Percentiles rank a stretch among this genome's conserved stretches.
Conservation (phyloP, 371 early-diverging fungal species). For the Apophysomyces ossiformis region DNA sequence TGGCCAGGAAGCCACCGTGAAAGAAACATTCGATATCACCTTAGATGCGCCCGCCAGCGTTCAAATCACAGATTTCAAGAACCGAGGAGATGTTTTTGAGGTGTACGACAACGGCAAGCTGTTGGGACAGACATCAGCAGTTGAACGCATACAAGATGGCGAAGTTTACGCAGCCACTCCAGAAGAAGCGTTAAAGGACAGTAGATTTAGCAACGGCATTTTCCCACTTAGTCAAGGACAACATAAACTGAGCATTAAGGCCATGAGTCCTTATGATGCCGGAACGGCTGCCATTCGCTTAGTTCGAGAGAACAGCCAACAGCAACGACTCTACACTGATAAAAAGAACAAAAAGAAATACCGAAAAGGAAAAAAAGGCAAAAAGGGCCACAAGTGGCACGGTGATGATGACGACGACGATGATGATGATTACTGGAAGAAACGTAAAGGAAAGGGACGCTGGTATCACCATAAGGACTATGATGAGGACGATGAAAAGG, state of each 20-base stretch:
- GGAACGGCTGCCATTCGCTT: constrained; percentile 10
- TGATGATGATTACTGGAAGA: not conserved
- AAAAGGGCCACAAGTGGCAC: not conserved
- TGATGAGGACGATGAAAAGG: not conserved
- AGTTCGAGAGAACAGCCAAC: not conserved
- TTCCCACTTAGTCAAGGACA: constrained; percentile 6
- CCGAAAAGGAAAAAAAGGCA: not conserved
- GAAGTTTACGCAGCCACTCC: constrained; percentile 4
- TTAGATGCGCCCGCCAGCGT: constrained; percentile 34
- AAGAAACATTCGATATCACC: constrained; percentile 38
- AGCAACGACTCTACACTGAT: not conserved
- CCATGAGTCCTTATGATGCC: constrained; percentile 6
- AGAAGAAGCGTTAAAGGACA: constrained; percentile 9
- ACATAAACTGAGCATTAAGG: constrained; percentile 7
- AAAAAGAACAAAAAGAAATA: not conserved
- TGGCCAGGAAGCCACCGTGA: constrained; percentile 33
- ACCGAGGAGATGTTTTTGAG: constrained; percentile 13
- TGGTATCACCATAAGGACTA: not conserved
- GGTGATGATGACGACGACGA: not conserved
- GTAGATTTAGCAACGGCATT: constrained; percentile 1
- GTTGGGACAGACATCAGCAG: constrained; percentile 8
- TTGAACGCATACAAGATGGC: constrained; percentile 1
- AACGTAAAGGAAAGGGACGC: not conserved
- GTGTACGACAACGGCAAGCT: constrained; percentile 10
- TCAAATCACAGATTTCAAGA: constrained; percentile 7